Percentiles rank a stretch among this genome's conserved stretches.
phyloP scores from a whole-genome alignment of 2,329 filamentous ascomycete species.

The Alternaria burnsii region DNA sequence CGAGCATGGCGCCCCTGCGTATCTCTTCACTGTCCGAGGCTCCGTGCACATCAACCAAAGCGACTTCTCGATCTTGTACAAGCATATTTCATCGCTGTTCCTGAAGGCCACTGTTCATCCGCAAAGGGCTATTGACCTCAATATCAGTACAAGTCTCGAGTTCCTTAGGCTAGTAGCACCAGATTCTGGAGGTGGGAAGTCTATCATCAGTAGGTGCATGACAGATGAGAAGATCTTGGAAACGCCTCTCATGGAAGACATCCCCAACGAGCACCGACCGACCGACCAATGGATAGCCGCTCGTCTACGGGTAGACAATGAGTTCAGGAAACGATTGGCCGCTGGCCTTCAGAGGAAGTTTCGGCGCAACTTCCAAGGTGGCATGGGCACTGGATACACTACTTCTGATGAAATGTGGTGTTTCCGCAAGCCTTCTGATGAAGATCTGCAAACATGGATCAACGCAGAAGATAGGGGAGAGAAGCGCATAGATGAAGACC shows the following conservation, averaged over 20 bases:
- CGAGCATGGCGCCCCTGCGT: constrained; percentile 56
- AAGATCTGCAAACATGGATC: constrained; percentile 40
- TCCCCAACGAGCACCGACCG: constrained; percentile 64
- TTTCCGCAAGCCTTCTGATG: constrained; percentile 53
- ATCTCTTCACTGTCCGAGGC: constrained; percentile 61
- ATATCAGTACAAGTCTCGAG: constrained; percentile 68
- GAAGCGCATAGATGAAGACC: constrained; percentile 29
- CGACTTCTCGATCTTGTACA: constrained; percentile 72
- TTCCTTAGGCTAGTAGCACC: constrained; percentile 65
- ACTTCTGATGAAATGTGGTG: constrained; percentile 64
- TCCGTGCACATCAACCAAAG: constrained; percentile 72
- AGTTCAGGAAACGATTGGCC: constrained; percentile 62
- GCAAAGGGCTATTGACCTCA: constrained; percentile 68
- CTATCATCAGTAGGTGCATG: constrained; percentile 61
- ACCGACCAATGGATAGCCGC: constrained; percentile 67
- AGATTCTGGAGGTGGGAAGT: constrained; percentile 44
- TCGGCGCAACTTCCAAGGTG: constrained; percentile 48
- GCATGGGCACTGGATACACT: constrained; percentile 43
- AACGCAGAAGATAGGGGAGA: constrained; percentile 27
- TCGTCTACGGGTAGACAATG: constrained; percentile 66
- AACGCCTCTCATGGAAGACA: constrained; percentile 54
- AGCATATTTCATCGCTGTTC: constrained; percentile 64
- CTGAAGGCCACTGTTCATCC: constrained; percentile 72
- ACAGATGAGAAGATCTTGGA: constrained; percentile 63
- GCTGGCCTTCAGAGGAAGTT: constrained; percentile 53